phyloP scores from a whole-genome alignment of 108 stramenopile genomes.

The Fistulifera pelliculosa region DNA sequence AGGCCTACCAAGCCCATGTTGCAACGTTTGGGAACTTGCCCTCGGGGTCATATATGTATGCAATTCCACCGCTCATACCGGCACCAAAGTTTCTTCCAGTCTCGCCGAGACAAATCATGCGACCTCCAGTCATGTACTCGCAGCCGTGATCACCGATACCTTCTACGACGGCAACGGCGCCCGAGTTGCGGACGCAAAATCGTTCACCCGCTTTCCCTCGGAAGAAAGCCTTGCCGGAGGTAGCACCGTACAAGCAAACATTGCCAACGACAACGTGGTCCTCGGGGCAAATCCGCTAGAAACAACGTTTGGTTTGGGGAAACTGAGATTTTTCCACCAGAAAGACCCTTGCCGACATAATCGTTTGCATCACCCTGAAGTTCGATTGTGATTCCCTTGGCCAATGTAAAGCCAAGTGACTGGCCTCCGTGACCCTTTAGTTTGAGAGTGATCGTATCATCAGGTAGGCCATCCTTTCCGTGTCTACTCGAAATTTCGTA shows the following conservation, averaged over 20 bases:
- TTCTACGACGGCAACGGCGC: constrained; percentile 94
- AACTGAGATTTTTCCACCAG: constrained; percentile 91
- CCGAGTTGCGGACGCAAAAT: constrained; percentile 97
- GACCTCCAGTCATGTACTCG: constrained; percentile 99
- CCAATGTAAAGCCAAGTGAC: constrained; percentile 89
- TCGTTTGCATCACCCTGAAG: constrained; percentile 97
- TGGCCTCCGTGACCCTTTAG: constrained; percentile 91
- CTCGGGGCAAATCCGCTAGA: constrained; percentile 79
- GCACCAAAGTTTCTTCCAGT: constrained; percentile 98
- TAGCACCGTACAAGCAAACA: constrained; percentile 93
- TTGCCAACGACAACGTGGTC: constrained; percentile 94
- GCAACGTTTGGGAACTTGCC: constrained; percentile 84
- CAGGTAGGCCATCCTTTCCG: constrained; percentile 90
- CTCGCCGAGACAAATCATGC: constrained; percentile 86
- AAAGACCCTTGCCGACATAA: constrained; percentile 95
- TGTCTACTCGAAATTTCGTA: constrained; percentile 84
- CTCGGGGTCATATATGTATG: constrained; percentile 93
- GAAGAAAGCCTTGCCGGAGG: constrained; percentile 93
- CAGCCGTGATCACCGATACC: constrained; percentile 97
- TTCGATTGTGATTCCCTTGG: constrained; percentile 89
- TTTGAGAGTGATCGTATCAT: constrained; percentile 89
- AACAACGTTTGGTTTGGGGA: constrained; percentile 56
- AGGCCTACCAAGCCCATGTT: constrained; percentile 96
- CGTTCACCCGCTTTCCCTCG: constrained; percentile 96
- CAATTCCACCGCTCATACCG: constrained; percentile 97